A percentile compares a stretch with the other conserved stretches of the same genome.
phyloP scores from a whole-genome alignment of 2,329 filamentous ascomycete species.

The Colletotrichum musae region DNA sequence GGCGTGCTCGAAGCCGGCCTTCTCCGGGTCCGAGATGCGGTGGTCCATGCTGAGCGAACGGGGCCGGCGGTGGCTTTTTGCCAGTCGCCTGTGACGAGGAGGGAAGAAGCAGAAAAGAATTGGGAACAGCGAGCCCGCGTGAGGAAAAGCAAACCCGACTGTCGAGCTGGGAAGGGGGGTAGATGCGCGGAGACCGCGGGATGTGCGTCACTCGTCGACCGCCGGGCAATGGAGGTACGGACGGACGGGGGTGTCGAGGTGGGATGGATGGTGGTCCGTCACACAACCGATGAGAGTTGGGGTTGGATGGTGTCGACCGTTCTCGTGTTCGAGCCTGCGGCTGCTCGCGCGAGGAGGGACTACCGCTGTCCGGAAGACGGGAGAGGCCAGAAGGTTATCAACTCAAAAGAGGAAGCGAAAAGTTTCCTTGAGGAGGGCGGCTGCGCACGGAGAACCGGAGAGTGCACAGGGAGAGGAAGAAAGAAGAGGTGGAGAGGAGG shows the following conservation, averaged over 20 bases:
- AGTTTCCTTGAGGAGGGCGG: background rate
- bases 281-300: constrained; percentile 3
- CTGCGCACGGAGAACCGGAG: constrained; percentile 2
- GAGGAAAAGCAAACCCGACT: too few species aligned
- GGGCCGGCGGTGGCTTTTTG: background rate
- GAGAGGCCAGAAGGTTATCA: constrained; percentile 17
- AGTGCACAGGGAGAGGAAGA: background rate
- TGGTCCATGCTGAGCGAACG: constrained; percentile 15
- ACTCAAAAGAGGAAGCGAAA: constrained; percentile 13
- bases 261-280: background rate
- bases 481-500: background rate
- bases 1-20: constrained; percentile 39
- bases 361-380: constrained; percentile 14
- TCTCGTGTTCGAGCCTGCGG: constrained; percentile 17
- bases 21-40: constrained; percentile 40
- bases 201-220: constrained; percentile 20
- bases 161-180: background rate
- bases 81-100: background rate
- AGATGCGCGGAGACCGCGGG: constrained; percentile 16
- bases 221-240: background rate
- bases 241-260: constrained; percentile 4
- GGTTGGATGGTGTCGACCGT: background rate
- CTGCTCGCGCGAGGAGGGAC: background rate
- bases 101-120: background rate
- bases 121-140: too few species aligned